Evolutionary conservation across 768 basidiomycete genomes (phyloP).

Genomic region (Chalciporus piperatus): DNA sequence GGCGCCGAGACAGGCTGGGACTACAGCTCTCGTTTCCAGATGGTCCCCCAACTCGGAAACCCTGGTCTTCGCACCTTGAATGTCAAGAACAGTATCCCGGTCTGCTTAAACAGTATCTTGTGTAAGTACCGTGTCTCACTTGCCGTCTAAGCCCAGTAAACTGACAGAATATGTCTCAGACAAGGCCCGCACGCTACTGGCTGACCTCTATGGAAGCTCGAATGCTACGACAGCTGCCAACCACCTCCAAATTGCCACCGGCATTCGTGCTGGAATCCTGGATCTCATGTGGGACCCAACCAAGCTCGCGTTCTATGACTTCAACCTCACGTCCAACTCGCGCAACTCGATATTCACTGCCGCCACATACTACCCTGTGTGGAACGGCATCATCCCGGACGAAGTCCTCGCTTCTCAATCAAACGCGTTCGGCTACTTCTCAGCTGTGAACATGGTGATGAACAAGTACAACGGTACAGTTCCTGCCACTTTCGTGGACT

Average conservation of each 20-base stretch:
- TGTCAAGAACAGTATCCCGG: slow-evolving; percentile 62
- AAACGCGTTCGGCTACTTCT: slow-evolving; percentile 71
- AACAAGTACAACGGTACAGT: slow-evolving; percentile 87
- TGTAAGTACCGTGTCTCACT: slow-evolving; percentile 45
- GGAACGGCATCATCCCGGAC: slow-evolving; percentile 81
- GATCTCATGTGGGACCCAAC: slow-evolving; percentile 84
- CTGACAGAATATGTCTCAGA: slow-evolving; percentile 38
- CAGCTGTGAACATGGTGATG: slow-evolving; percentile 72
- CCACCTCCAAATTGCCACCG: slow-evolving; percentile 56
- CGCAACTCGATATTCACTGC: slow-evolving; percentile 66
- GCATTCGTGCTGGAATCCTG: slow-evolving; percentile 66
- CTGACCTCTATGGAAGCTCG: slow-evolving; percentile 53
- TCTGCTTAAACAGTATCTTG: slow-evolving; percentile 83
- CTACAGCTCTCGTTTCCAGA: slow-evolving; percentile 45
- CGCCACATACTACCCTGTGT: slow-evolving; percentile 82
- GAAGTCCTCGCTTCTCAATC: slow-evolving; percentile 56
- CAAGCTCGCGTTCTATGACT: slow-evolving; percentile 91
- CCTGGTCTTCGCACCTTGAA: slow-evolving; percentile 69
- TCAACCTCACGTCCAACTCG: slow-evolving; percentile 66
- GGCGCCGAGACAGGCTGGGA: slow-evolving; percentile 77
- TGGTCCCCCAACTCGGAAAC: slow-evolving; percentile 35
- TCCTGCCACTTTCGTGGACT: slow-evolving; percentile 71
- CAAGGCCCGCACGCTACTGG: slow-evolving; percentile 58
- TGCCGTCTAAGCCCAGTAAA: neutral
- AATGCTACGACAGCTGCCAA: slow-evolving; percentile 41